phyloP scores from a whole-genome alignment of 305 asterid species.

The Rubia peregrina region DNA sequence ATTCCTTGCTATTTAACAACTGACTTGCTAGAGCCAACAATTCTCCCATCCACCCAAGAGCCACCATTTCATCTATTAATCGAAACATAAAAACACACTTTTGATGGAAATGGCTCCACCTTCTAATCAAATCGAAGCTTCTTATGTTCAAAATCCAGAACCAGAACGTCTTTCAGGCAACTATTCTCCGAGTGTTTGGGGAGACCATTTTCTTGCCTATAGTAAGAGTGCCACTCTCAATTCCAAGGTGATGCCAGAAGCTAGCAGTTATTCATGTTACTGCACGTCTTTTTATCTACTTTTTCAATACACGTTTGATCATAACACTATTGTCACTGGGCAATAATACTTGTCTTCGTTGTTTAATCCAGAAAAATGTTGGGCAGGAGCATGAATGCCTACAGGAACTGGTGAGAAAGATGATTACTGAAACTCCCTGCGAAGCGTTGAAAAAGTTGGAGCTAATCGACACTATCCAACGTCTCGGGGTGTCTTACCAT shows the following conservation, averaged over 20 bases:
- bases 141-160: not conserved
- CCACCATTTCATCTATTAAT: too few relatives aligned
- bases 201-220: constrained; percentile 9
- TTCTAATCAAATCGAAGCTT: not conserved
- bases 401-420: not conserved
- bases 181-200: constrained; percentile 13
- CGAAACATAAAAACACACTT: not conserved
- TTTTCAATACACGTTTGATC: too few relatives aligned
- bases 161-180: constrained; percentile 13
- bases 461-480: constrained; percentile 33
- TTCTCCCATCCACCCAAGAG: too few relatives aligned
- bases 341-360: too few relatives aligned
- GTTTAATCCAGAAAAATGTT: not conserved
- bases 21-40: too few relatives aligned
- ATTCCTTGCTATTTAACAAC: too few relatives aligned
- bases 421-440: not conserved
- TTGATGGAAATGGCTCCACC: not conserved
- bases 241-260: not conserved
- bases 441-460: not conserved
- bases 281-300: too few relatives aligned
- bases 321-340: not conserved
- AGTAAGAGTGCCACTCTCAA: not conserved
- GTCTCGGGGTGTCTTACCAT: constrained; percentile 41
- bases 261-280: too few relatives aligned
- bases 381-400: not conserved